These are phyloP conservation scores for Penicillium macrosclerotiorum DNA, from an alignment of 495 filamentous ascomycete genomes.

Conservation along the genomic window DNA sequence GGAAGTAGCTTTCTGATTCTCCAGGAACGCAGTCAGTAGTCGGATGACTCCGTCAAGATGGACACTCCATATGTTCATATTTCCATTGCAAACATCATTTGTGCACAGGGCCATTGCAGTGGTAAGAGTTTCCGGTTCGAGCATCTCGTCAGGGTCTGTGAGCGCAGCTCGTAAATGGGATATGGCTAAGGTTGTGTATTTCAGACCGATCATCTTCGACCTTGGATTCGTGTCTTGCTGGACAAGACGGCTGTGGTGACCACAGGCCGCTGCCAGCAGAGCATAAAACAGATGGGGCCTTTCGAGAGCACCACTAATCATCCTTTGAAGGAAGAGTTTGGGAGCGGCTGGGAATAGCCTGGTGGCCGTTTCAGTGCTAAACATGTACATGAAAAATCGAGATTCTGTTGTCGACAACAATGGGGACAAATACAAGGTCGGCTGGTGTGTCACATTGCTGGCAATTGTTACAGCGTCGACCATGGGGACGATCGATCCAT, in stretches of 20 bases:
- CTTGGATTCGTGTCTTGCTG: constrained; percentile 12
- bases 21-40: constrained; percentile 18
- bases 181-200: constrained; percentile 33
- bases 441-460: constrained; percentile 11
- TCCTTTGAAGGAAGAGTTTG: constrained; percentile 19
- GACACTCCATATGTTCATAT: constrained; percentile 27
- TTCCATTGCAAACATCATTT: constrained; percentile 38
- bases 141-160: constrained; percentile 1
- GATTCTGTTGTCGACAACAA: constrained; percentile 21
- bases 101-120: constrained; percentile 36
- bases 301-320: constrained; percentile 24
- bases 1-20: constrained; percentile 6
- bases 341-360: constrained; percentile 30
- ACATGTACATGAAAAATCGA: constrained; percentile 27
- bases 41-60: constrained; percentile 29
- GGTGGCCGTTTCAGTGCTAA: constrained; percentile 27
- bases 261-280: constrained; percentile 25
- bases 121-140: constrained; percentile 22
- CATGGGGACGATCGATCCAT: neutral
- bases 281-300: constrained; percentile 32
- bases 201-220: constrained; percentile 16
- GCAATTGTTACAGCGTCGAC: neutral
- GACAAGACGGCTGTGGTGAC: constrained; percentile 30
- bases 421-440: constrained; percentile 17
- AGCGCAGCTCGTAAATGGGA: constrained; percentile 23